Evolutionary conservation across 768 basidiomycete species (phyloP).

Genomic region (Naganishia kalamii): DNA sequence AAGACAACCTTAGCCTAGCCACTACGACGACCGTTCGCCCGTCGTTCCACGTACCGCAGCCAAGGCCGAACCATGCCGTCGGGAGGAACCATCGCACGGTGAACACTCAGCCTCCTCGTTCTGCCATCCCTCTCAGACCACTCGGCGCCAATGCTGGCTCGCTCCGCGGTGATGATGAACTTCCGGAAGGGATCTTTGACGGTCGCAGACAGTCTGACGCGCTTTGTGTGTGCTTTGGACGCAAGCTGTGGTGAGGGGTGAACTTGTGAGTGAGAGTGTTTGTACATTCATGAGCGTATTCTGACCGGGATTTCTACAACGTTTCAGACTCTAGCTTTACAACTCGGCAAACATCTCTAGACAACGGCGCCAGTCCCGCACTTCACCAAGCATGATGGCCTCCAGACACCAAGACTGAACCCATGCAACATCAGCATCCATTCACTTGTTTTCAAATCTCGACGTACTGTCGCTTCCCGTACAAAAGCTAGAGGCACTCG

Average conservation of each 20-base stretch:
- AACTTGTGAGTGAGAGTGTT: not conserved
- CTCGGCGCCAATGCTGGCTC: not conserved
- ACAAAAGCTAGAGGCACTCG: constrained; percentile 22
- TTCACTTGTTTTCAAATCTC: not conserved
- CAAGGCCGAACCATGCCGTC: not conserved
- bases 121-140: not conserved
- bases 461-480: constrained; percentile 25
- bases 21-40: constrained; percentile 10
- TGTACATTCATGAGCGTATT: no score
- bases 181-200: not conserved
- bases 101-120: not conserved
- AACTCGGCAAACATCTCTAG: not conserved
- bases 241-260: not conserved
- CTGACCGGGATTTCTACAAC: no score
- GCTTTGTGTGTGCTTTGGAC: constrained; percentile 7
- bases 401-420: constrained; percentile 22
- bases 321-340: no score
- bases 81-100: not conserved
- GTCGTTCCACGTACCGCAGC: not conserved
- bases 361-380: not conserved
- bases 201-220: no score
- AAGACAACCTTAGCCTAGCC: constrained; percentile 5
- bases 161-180: not conserved
- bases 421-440: not conserved
- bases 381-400: constrained; percentile 26